These are phyloP conservation scores for Penicillium sp. DNA, from an alignment of 2,329 filamentous ascomycete genomes.

Conservation along the genomic window DNA sequence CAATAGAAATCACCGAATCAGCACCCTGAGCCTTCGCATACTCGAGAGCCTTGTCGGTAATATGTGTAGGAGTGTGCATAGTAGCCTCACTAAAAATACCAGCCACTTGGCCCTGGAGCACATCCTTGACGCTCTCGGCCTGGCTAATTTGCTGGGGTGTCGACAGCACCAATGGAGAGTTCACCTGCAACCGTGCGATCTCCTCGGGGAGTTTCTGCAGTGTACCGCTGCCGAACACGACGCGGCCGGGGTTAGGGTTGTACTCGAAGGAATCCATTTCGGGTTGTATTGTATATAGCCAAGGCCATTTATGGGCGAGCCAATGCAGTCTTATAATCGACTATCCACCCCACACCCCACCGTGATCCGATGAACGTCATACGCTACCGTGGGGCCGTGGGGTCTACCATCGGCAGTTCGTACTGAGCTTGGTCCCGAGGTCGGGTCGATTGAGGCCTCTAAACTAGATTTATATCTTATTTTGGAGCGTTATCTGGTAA, in stretches of 20 bases:
- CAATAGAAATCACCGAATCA: conserved; percentile 61
- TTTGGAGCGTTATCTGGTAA: background rate
- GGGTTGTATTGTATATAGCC: background rate
- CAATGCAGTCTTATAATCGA: conserved; percentile 16
- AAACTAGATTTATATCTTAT: background rate
- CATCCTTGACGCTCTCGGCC: conserved; percentile 45
- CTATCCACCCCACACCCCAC: conserved; percentile 16
- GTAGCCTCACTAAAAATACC: conserved; percentile 57
- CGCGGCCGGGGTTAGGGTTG: conserved; percentile 53
- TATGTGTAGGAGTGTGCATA: conserved; percentile 62
- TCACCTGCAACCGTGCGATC: conserved; percentile 47
- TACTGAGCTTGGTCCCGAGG: conserved; percentile 10
- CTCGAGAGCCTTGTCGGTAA: conserved; percentile 59
- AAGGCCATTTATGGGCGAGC: background rate
- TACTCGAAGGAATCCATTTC: conserved; percentile 59
- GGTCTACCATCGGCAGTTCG: conserved; percentile 15
- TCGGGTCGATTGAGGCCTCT: background rate
- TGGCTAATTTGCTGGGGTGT: conserved; percentile 54
- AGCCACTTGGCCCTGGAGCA: conserved; percentile 50
- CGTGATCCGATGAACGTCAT: conserved; percentile 10
- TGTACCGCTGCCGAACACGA: conserved; percentile 59
- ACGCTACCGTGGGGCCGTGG: conserved; percentile 18
- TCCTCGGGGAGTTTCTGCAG: conserved; percentile 50
- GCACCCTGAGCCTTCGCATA: conserved; percentile 48
- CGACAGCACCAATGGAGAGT: conserved; percentile 57